These are phyloP conservation scores for Letharia columbiana DNA, from an alignment of 495 filamentous ascomycete genomes.

Conservation along the genomic window DNA sequence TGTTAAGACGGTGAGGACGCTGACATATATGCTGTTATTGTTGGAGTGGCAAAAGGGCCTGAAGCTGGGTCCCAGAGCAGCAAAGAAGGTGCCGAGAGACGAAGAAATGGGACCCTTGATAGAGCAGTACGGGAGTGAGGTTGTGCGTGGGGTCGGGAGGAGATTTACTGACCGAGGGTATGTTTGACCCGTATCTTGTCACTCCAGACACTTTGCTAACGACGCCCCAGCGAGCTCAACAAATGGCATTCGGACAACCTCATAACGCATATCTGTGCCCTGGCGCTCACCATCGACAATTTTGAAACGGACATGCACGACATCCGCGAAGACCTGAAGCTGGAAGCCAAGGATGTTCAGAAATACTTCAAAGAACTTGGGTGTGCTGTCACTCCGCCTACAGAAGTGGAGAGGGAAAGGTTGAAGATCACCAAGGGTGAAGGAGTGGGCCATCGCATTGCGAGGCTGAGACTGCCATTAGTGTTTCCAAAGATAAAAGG, in stretches of 20 bases:
- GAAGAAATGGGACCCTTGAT: conserved; percentile 43
- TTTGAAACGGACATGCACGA: conserved; percentile 69
- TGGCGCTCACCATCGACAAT: conserved; percentile 63
- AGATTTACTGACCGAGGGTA: conserved; percentile 54
- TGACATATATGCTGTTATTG: conserved; percentile 58
- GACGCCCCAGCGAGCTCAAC: conserved; percentile 33
- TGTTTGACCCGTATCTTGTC: background rate
- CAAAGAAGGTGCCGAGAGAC: conserved; percentile 29
- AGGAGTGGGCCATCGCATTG: conserved; percentile 51
- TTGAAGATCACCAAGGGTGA: conserved; percentile 49
- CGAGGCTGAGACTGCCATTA: conserved; percentile 66
- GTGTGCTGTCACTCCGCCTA: conserved; percentile 42
- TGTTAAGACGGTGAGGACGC: conserved; percentile 48
- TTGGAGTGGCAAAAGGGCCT: conserved; percentile 48
- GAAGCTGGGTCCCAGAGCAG: conserved; percentile 10
- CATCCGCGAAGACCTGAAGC: conserved; percentile 66
- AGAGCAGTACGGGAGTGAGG: conserved; percentile 46
- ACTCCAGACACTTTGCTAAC: background rate
- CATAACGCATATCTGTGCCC: conserved; percentile 58
- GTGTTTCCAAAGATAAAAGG: conserved; percentile 62
- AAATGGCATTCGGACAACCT: conserved; percentile 56
- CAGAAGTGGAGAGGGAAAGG: conserved; percentile 37
- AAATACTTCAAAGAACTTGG: conserved; percentile 64
- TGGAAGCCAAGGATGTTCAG: conserved; percentile 53
- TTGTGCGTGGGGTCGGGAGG: conserved; percentile 58